Evolutionary conservation across 768 basidiomycete genomes (phyloP).

Genomic region (Russula emetica): DNA sequence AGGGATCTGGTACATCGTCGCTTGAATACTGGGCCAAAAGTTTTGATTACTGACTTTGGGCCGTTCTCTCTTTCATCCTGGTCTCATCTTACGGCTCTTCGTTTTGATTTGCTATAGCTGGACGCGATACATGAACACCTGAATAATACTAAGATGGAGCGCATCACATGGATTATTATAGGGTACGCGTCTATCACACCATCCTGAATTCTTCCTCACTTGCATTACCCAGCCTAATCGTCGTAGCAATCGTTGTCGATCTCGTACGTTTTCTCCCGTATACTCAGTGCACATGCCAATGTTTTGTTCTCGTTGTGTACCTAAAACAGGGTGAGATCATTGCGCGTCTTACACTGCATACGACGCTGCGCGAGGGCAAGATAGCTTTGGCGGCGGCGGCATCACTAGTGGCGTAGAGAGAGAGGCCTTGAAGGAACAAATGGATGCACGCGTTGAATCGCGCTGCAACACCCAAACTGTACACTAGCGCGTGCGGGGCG

Average conservation of each 20-base stretch:
- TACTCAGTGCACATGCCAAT: not conserved
- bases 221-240: constrained; percentile 63
- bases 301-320: not conserved
- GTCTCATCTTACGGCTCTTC: not conserved
- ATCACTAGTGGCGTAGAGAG: not conserved
- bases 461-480: not conserved
- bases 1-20: constrained; percentile 74
- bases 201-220: constrained; percentile 21
- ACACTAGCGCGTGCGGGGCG: not conserved
- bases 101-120: constrained; percentile 43
- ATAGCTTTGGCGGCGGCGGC: not conserved
- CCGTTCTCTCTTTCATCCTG: too few species aligned
- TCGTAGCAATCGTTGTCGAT: constrained; percentile 86
- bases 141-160: constrained; percentile 84
- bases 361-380: constrained; percentile 34
- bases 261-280: constrained; percentile 44
- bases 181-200: constrained; percentile 41
- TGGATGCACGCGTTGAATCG: not conserved
- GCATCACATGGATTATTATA: constrained; percentile 80
- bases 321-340: constrained; percentile 67
- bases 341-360: constrained; percentile 70
- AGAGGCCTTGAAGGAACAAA: not conserved
- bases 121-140: constrained; percentile 92
- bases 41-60: not conserved
- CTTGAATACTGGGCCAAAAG: not conserved